These are phyloP conservation scores for Debaryomycetaceae sp. DNA, from an alignment of 1,139 yeast genomes.

Conservation along the genomic window DNA sequence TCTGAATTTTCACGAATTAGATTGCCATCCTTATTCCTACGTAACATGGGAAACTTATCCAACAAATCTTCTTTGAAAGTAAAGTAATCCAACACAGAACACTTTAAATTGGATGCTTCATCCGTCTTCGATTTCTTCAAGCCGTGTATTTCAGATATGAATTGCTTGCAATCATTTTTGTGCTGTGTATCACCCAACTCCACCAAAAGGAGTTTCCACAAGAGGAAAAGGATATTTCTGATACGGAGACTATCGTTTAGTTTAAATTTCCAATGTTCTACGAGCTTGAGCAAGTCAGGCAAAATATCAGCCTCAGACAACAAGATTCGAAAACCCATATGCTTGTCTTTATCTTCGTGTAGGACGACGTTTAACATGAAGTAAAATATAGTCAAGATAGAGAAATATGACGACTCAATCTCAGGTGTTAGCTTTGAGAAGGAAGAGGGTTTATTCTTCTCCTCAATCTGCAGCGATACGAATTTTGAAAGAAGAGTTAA, in stretches of 20 bases:
- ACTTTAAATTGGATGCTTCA: conserved; percentile 27
- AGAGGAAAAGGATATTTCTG: conserved; percentile 53
- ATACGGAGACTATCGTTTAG: conserved; percentile 25
- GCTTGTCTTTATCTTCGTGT: conserved; percentile 14
- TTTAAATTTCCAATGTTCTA: conserved; percentile 69
- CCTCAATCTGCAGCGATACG: conserved; percentile 12
- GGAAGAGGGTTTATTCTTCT: conserved; percentile 7
- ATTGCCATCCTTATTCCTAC: background rate
- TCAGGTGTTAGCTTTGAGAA: background rate
- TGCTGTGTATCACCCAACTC: conserved; percentile 60
- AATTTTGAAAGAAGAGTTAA: conserved; percentile 11
- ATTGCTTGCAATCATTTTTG: conserved; percentile 46
- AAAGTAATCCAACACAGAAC: conserved; percentile 78
- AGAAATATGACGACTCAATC: conserved; percentile 22
- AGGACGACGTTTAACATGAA: conserved; percentile 37
- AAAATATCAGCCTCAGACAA: conserved; percentile 36
- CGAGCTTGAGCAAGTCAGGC: conserved; percentile 42
- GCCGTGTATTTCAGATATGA: conserved; percentile 41
- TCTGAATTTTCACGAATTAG: background rate
- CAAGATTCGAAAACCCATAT: conserved; percentile 14
- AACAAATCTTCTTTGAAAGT: conserved; percentile 72
- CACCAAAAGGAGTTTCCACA: conserved; percentile 58
- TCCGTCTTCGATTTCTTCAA: conserved; percentile 18
- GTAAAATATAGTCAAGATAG: conserved; percentile 52
- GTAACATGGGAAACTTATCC: conserved; percentile 70